These are phyloP conservation scores for Herpetospermum pedunculosum DNA, from an alignment of 306 rosid genomes.

Conservation along the genomic window DNA sequence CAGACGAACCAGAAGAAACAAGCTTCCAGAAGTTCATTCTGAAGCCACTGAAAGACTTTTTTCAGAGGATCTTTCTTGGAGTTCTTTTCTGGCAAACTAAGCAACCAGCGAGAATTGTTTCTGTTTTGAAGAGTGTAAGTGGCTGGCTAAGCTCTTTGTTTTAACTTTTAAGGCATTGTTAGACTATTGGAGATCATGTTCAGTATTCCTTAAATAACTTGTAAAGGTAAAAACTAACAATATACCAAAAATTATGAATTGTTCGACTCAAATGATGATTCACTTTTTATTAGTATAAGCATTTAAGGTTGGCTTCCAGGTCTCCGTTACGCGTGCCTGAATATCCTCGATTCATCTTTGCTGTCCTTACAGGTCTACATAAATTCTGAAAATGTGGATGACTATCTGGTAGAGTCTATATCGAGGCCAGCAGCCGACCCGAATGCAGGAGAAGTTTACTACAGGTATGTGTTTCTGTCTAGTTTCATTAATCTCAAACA, in stretches of 20 bases:
- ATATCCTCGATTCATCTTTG: background rate
- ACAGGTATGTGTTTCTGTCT: conserved; percentile 35
- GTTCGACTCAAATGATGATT: background rate
- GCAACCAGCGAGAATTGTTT: conserved; percentile 68
- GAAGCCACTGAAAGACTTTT: conserved; percentile 70
- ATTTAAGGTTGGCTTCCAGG: background rate
- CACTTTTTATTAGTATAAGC: background rate
- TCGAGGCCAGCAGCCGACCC: conserved; percentile 82
- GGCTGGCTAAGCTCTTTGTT: conserved; percentile 12
- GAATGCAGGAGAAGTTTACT: conserved; percentile 86
- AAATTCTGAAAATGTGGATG: conserved; percentile 76
- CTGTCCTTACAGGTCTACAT: conserved; percentile 45
- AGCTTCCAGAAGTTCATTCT: conserved; percentile 38
- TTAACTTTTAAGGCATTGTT: background rate
- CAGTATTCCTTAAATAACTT: background rate
- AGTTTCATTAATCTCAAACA: background rate
- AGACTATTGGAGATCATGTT: background rate
- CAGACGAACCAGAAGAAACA: conserved; percentile 46
- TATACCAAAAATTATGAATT: background rate
- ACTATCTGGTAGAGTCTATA: conserved; percentile 86
- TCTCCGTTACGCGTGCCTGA: background rate
- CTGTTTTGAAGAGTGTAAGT: conserved; percentile 75
- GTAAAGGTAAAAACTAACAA: background rate
- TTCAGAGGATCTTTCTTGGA: conserved; percentile 77
- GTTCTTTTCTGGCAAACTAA: conserved; percentile 89